Evolutionary conservation across 441 rosid species (phyloP).

Genomic region (Breynia disticha): DNA sequence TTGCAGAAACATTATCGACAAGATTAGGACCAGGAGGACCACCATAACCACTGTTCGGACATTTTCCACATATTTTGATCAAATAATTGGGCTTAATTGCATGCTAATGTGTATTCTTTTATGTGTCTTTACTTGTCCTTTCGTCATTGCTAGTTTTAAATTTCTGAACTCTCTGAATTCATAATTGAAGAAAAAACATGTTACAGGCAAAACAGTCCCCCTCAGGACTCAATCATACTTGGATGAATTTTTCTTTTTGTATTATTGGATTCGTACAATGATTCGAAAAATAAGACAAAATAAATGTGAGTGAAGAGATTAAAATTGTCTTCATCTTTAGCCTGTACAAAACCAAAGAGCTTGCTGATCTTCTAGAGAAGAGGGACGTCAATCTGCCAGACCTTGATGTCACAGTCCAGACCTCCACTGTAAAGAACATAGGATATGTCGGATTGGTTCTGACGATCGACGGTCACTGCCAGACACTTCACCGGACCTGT

Average conservation of each 20-base stretch:
- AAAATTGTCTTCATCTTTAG: background rate
- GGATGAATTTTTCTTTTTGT: background rate
- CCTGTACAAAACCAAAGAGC: slow-evolving; percentile 6
- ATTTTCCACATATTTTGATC: too few relatives aligned
- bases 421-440: slow-evolving; percentile 68
- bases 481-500: slow-evolving; percentile 82
- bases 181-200: background rate
- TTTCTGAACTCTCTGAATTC: background rate
- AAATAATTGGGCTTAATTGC: too few relatives aligned
- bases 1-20: too few relatives aligned
- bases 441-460: slow-evolving; percentile 23
- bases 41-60: too few relatives aligned
- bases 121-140: too few relatives aligned
- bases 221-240: background rate
- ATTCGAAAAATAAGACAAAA: too few relatives aligned
- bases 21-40: too few relatives aligned
- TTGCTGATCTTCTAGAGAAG: slow-evolving; percentile 12
- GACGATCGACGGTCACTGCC: slow-evolving; percentile 43
- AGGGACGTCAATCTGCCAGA: slow-evolving; percentile 57
- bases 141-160: too few relatives aligned
- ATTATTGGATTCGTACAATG: slow-evolving; percentile 1
- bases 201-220: background rate
- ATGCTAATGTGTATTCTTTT: too few relatives aligned
- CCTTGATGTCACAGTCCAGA: slow-evolving; percentile 79
- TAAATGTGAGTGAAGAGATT: too few relatives aligned